Conservation (phyloP, 1,284 basidiomycete genomes). For the Puccinia novopanici region DNA sequence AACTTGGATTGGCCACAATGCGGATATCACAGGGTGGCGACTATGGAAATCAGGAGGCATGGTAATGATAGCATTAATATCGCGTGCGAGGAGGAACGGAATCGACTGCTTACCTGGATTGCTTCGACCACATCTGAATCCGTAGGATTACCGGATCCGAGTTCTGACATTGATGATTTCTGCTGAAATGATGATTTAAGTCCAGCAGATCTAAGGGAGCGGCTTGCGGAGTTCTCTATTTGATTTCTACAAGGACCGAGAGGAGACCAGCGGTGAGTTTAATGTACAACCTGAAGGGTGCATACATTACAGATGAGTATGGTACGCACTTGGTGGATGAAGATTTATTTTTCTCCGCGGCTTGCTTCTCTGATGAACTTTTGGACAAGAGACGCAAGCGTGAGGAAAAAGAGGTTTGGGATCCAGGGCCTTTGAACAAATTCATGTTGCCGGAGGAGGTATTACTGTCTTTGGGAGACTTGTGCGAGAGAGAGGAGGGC, state of each 20-base stretch:
- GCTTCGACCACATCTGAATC: constrained; percentile 5
- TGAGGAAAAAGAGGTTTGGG: constrained; percentile 17
- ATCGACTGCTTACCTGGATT: not conserved
- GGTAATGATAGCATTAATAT: not conserved
- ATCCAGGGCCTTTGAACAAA: not conserved
- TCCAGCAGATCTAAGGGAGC: not conserved
- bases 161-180: not conserved
- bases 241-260: not conserved
- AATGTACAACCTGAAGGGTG: too few species aligned
- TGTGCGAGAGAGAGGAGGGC: not conserved
- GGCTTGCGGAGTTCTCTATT: not conserved
- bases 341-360: not conserved
- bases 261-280: not conserved
- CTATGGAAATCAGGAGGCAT: not conserved
- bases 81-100: not conserved
- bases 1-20: not conserved
- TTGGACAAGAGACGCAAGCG: constrained; percentile 23
- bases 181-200: constrained; percentile 19
- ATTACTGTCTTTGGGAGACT: not conserved
- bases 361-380: constrained; percentile 5
- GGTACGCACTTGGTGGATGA: constrained; percentile 5
- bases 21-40: constrained; percentile 19
- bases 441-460: constrained; percentile 1
- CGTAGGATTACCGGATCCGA: not conserved
- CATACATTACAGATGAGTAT: not conserved